A percentile compares a stretch with the other conserved stretches of the same genome.
Conservation (phyloP, 805 yeast genomes). For the Saccharomycopsis sp. region DNA sequence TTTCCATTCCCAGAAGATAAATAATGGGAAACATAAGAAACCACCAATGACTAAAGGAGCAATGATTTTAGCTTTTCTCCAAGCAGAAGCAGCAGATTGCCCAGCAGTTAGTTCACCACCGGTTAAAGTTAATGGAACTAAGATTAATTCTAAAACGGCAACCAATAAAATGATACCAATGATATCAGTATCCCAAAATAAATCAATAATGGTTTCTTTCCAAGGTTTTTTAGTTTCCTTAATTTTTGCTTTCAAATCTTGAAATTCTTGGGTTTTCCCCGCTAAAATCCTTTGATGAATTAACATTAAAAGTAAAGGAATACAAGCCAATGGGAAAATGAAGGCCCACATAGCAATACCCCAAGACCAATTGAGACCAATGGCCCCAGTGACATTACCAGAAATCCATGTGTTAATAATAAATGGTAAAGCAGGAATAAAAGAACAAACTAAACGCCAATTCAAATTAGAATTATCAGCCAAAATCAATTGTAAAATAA, state of each 20-base stretch:
- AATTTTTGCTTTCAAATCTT: conserved; percentile 18
- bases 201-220: conserved; percentile 36
- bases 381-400: conserved; percentile 40
- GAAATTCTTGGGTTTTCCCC: conserved; percentile 28
- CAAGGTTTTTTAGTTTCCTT: conserved; percentile 20
- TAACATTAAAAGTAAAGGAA: conserved; percentile 35
- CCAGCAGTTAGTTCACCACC: too few species aligned
- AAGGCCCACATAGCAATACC: conserved; percentile 54
- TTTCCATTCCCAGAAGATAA: conserved; percentile 47
- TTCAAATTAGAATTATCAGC: conserved; percentile 61
- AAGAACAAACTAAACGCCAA: conserved; percentile 59
- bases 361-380: conserved; percentile 34
- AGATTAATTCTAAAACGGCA: conserved; percentile 48
- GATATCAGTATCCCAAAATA: conserved; percentile 58
- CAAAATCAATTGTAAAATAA: conserved; percentile 44
- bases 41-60: conserved; percentile 49
- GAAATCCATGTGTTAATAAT: conserved; percentile 72
- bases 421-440: conserved; percentile 60
- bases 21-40: conserved; percentile 45
- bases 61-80: conserved; percentile 53
- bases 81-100: conserved; percentile 31
- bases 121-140: conserved; percentile 68
- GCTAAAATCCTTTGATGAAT: conserved; percentile 40
- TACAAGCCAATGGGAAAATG: conserved; percentile 40
- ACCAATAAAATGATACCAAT: conserved; percentile 49